These are phyloP conservation scores for Chaetomium sp. DNA, from an alignment of 2,329 filamentous ascomycete species.

Conservation along the genomic window DNA sequence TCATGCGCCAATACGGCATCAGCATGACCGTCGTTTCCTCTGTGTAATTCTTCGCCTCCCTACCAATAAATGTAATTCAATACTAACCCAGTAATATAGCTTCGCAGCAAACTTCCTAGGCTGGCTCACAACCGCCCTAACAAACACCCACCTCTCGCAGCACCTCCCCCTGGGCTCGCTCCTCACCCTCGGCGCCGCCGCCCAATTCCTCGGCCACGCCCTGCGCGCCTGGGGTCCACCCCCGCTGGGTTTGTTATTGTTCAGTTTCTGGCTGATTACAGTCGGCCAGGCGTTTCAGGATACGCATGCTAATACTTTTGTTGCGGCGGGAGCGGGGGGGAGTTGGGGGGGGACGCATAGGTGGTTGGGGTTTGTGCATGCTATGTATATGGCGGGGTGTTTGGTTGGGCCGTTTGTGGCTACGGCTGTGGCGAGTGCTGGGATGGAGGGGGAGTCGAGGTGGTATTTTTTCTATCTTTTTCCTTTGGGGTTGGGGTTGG, in stretches of 20 bases:
- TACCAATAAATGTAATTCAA: no score
- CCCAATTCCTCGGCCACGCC: conserved; percentile 46
- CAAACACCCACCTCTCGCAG: conserved; percentile 19
- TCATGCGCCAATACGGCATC: conserved; percentile 50
- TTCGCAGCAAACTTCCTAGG: conserved; percentile 49
- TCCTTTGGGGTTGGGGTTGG: conserved; percentile 44
- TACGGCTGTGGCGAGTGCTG: conserved; percentile 41
- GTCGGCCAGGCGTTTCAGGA: conserved; percentile 59
- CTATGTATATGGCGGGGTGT: conserved; percentile 53
- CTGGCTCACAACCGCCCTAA: conserved; percentile 52
- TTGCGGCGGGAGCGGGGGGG: conserved; percentile 34
- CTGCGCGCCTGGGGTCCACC: conserved; percentile 45
- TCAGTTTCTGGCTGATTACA: conserved; percentile 52
- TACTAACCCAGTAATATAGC: no score
- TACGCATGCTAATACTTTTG: conserved; percentile 56
- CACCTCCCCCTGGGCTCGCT: conserved; percentile 51
- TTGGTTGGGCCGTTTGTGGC: conserved; percentile 51
- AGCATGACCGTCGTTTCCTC: conserved; percentile 45
- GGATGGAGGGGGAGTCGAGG: conserved; percentile 20
- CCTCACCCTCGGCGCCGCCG: conserved; percentile 46
- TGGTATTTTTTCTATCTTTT: conserved; percentile 55
- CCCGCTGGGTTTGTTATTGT: conserved; percentile 49
- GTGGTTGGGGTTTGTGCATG: conserved; percentile 59
- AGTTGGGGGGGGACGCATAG: conserved; percentile 36
- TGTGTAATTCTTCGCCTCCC: conserved; percentile 39